Evolutionary conservation across 345 rosid genomes (phyloP), one percentile per base, ranked within the genome.

Genomic region (Populus alba): DNA sequence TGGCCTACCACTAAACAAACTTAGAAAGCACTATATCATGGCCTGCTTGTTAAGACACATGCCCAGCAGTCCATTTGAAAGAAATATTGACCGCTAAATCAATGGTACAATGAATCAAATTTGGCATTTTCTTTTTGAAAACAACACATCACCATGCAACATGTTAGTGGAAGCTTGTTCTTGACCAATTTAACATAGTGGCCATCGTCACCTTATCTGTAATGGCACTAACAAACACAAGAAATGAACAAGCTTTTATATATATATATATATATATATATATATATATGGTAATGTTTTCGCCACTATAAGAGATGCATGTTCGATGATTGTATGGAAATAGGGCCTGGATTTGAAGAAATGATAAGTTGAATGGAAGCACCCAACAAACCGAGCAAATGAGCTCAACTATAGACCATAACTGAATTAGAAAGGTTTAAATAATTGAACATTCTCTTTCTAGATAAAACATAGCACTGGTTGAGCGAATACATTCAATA

Each of bases 1-100:
- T 55, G 79, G 57, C 69, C 74, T 39, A 25, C 61, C 69, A 41
- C 49, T 18, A 3, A 69, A 77, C 25, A 77, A 17, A 70, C 25
- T 77, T 70, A 16, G 29, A 47, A 53, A 68, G 15, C 25, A 8
- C 38, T 12, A 39, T 38, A 69, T 8, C 67, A 55, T 57, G 68
- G 39, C 79, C 73, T 25, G 27, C 73, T 76, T 12, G 66, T 16
- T 37, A 22, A 9, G 61, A 15, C 59, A 18, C 29, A 68, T 55
- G 29, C 57, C 29, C 57, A 68, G 55, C 18, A 76, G 22, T 18
- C 11, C 35, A 5, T 22, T 68, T 9, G n/a, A 35, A 23, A 33
- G 31, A 2, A 23, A 15, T 6, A 51, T 5, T 12, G 6, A 55
- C 55, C 5, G 1, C 55, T 49, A 5, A 53, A 55, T 16, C 43